Evolutionary conservation across 805 yeast genomes (phyloP).

Genomic region (Teunomyces lycoperdinae): DNA sequence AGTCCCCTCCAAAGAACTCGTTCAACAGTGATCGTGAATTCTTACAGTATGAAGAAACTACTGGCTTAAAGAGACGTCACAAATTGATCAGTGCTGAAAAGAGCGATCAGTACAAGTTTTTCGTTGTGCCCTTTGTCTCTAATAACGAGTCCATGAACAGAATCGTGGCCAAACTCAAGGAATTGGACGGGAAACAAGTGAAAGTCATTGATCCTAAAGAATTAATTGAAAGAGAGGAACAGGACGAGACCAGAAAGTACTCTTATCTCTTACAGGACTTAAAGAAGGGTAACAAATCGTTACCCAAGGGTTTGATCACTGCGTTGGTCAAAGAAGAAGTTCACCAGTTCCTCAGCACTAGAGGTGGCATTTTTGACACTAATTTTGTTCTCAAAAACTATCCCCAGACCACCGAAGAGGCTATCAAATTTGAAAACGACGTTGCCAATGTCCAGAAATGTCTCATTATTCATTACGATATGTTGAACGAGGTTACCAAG

Average conservation of each 20-base stretch:
- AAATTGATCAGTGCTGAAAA: constrained; percentile 38
- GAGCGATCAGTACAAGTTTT: constrained; percentile 39
- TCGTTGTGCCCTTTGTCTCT: constrained; percentile 36
- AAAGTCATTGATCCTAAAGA: constrained; percentile 50
- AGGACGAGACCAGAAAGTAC: constrained; percentile 44
- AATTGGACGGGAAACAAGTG: constrained; percentile 16
- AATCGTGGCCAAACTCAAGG: constrained; percentile 13
- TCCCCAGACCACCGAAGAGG: constrained; percentile 63
- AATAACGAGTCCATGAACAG: constrained; percentile 15
- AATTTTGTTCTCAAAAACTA: constrained; percentile 53
- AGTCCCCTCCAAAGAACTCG: constrained; percentile 31
- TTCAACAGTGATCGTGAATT: constrained; percentile 48
- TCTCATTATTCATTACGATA: constrained; percentile 33
- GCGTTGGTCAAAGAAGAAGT: constrained; percentile 46
- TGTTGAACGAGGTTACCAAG: constrained; percentile 17
- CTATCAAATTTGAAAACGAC: constrained; percentile 71
- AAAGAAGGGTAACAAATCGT: constrained; percentile 21
- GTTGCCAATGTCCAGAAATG: constrained; percentile 48
- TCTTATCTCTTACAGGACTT: constrained; percentile 52
- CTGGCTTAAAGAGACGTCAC: constrained; percentile 51
- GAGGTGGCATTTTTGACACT: constrained; percentile 40
- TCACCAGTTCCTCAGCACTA: constrained; percentile 30
- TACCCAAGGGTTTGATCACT: constrained; percentile 48
- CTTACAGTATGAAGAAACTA: constrained; percentile 44
- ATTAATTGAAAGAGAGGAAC: constrained; percentile 46